These are phyloP conservation scores for Tremella fuciformis DNA, from an alignment of 768 basidiomycete genomes.

Conservation along the genomic window DNA sequence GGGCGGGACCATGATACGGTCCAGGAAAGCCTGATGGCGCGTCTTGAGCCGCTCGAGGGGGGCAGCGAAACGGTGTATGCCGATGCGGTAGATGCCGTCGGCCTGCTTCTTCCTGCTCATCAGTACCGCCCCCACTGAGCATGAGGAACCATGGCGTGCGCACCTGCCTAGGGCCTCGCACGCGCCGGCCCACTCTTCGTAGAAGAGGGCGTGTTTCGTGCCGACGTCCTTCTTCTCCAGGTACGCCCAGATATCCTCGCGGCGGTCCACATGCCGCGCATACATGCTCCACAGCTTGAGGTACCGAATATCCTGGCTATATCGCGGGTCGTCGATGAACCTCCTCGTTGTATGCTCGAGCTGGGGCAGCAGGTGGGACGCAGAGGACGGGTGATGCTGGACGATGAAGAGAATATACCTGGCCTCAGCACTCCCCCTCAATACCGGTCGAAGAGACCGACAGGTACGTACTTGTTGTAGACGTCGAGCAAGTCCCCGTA, in stretches of 20 bases:
- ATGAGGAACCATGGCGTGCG: constrained; percentile 45
- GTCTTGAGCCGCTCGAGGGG: constrained; percentile 81
- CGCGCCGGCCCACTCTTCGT: constrained; percentile 83
- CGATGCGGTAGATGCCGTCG: constrained; percentile 73
- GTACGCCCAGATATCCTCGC: constrained; percentile 77
- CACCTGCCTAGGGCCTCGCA: constrained; percentile 77
- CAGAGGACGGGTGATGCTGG: constrained; percentile 75
- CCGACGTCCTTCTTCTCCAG: constrained; percentile 88
- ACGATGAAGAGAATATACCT: constrained; percentile 79
- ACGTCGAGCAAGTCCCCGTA: constrained; percentile 76
- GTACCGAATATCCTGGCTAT: constrained; percentile 78
- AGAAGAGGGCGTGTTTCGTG: constrained; percentile 70
- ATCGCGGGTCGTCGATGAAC: constrained; percentile 78
- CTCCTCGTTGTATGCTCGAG: constrained; percentile 77
- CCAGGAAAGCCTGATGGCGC: constrained; percentile 73
- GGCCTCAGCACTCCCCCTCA: neutral
- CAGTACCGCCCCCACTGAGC: neutral
- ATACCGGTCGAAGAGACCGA: constrained; percentile 1
- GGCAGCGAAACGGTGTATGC: constrained; percentile 74
- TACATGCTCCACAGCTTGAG: constrained; percentile 88
- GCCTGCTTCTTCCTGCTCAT: constrained; percentile 67
- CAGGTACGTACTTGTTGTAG: constrained; percentile 62
- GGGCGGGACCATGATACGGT: constrained; percentile 57
- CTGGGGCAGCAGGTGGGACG: constrained; percentile 70
- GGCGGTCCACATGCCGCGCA: constrained; percentile 71